Percentiles rank a stretch among this genome's conserved stretches.
phyloP scores from a whole-genome alignment of 2,329 filamentous ascomycete genomes.

The Aspergillus floridensis region DNA sequence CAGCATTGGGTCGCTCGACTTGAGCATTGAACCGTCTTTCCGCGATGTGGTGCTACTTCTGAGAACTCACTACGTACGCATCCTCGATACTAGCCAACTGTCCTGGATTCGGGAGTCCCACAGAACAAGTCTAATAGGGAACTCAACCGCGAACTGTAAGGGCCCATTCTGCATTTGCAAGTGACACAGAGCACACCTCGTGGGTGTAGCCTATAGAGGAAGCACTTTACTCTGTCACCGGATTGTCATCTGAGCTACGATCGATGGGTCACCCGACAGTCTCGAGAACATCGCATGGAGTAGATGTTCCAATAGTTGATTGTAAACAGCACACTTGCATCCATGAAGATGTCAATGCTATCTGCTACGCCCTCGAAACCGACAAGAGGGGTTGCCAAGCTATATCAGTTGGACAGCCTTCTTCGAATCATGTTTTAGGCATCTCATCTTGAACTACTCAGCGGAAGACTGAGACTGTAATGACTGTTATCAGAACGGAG shows the following conservation, averaged over 20 bases:
- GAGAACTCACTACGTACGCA: neutral
- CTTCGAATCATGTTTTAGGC: too few species aligned
- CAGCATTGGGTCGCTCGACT: neutral
- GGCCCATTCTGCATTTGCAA: neutral
- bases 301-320: fast-evolving
- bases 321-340: too few species aligned
- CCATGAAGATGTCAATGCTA: too few species aligned
- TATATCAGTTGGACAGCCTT: too few species aligned
- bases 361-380: too few species aligned
- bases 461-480: too few species aligned
- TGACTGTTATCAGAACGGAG: too few species aligned
- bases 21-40: neutral
- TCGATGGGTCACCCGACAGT: neutral
- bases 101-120: neutral
- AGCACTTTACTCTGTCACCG: neutral
- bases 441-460: too few species aligned
- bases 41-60: neutral
- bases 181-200: neutral
- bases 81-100: neutral
- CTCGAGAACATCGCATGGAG: too few species aligned
- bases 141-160: too few species aligned
- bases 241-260: neutral
- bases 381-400: too few species aligned
- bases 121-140: neutral
- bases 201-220: neutral